Evolutionary conservation across 164 flowering plant genomes (phyloP).

Genomic region (Sextonia rubra): DNA sequence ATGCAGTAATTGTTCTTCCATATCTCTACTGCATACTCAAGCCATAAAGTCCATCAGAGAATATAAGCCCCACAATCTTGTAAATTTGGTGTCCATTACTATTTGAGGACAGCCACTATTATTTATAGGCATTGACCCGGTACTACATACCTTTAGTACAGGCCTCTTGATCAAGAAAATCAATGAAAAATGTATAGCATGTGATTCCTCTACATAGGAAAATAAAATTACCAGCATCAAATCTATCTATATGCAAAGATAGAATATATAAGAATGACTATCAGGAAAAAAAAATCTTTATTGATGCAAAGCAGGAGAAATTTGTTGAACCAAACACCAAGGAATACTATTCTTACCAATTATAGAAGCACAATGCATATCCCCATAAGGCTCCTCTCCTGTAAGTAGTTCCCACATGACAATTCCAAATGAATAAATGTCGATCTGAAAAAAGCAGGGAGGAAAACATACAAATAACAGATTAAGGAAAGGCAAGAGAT

Average conservation of each 20-base stretch:
- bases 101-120: no score
- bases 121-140: no score
- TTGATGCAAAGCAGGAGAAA: neutral
- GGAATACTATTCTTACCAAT: constrained; percentile 51
- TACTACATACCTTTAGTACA: no score
- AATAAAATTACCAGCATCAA: neutral
- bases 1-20: no score
- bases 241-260: neutral
- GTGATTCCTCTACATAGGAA: no score
- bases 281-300: neutral
- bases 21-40: no score
- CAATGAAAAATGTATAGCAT: no score
- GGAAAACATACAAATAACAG: neutral
- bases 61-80: no score
- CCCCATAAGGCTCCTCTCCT: constrained; percentile 92
- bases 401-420: constrained; percentile 99
- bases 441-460: constrained; percentile 51
- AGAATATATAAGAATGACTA: neutral
- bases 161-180: no score
- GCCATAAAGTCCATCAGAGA: no score
- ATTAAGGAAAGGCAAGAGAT: neutral
- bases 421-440: constrained; percentile 90
- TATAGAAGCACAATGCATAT: constrained; percentile 87
- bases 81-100: no score
- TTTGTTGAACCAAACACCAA: neutral